These are phyloP conservation scores for Ogataea salicorniae DNA, from an alignment of 805 yeast species.

Conservation along the genomic window DNA sequence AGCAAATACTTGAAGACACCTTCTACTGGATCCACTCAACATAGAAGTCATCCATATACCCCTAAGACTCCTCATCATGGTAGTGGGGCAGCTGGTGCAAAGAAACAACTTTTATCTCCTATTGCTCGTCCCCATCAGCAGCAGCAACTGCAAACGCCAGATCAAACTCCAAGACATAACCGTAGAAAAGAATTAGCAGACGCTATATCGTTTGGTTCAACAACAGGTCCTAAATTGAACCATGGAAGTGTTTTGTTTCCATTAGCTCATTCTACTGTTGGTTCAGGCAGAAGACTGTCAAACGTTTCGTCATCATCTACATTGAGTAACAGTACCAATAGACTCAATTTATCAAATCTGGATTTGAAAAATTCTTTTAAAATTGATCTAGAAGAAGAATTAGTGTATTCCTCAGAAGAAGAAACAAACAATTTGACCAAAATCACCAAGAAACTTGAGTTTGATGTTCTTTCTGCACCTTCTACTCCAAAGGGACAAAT, in stretches of 20 bases:
- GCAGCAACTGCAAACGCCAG: constrained; percentile 16
- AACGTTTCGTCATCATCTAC: not conserved
- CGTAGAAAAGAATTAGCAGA: constrained; percentile 21
- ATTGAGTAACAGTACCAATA: not conserved
- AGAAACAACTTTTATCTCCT: constrained; percentile 15
- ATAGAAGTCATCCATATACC: constrained; percentile 17
- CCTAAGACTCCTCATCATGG: constrained; percentile 21
- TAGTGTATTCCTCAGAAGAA: constrained; percentile 17
- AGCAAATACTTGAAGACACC: not conserved
- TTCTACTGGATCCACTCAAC: not conserved
- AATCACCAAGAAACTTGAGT: constrained; percentile 20
- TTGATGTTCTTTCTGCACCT: constrained; percentile 32
- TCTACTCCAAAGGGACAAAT: constrained; percentile 35
- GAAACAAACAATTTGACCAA: constrained; percentile 9
- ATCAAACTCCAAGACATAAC: constrained; percentile 20
- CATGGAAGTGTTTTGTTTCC: constrained; percentile 22
- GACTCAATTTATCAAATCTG: constrained; percentile 7
- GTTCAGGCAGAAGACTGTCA: constrained; percentile 22
- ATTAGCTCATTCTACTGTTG: constrained; percentile 27
- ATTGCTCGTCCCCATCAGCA: constrained; percentile 9
- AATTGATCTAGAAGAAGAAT: constrained; percentile 21
- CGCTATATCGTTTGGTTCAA: constrained; percentile 15
- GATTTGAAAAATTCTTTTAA: constrained; percentile 19
- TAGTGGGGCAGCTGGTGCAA: constrained; percentile 1
- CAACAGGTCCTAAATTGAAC: constrained; percentile 4